phyloP scores from a whole-genome alignment of 352 stramenopile genomes.

The Phytophthora cactorum region DNA sequence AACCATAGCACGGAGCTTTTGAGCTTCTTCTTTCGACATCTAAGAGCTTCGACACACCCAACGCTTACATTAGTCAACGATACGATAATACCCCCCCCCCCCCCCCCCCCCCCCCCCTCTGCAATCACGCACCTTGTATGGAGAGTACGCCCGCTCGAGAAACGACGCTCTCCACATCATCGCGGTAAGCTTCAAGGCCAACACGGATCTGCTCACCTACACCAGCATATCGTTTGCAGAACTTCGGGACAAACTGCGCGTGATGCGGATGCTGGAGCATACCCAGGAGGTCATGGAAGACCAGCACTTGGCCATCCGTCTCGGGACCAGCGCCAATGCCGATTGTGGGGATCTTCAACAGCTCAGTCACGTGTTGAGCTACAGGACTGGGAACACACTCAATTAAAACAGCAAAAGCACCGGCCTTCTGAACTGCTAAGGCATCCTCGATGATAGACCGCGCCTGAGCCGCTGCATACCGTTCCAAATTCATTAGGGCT shows the following conservation, averaged over 20 bases:
- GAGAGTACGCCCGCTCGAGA: conserved; percentile 94
- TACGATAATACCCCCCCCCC: no score
- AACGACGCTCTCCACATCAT: conserved; percentile 95
- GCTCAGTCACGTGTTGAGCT: conserved; percentile 93
- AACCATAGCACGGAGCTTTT: conserved; percentile 75
- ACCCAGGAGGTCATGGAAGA: conserved; percentile 98
- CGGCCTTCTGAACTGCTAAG: conserved; percentile 94
- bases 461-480: conserved; percentile 68
- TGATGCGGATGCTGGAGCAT: conserved; percentile 99
- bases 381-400: conserved; percentile 91
- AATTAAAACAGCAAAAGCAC: conserved; percentile 94
- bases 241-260: conserved; percentile 95
- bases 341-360: conserved; percentile 98
- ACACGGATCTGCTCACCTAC: conserved; percentile 94
- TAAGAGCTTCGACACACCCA: conserved; percentile 11
- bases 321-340: conserved; percentile 96
- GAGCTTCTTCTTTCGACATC: conserved; percentile 83
- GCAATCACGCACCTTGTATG: conserved; percentile 88
- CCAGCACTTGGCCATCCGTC: conserved; percentile 96
- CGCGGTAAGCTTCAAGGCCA: conserved; percentile 95
- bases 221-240: conserved; percentile 98
- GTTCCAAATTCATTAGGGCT: no score
- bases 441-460: conserved; percentile 96
- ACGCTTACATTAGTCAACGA: no score
- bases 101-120: no score